Evolutionary conservation across 441 rosid genomes (phyloP).

Genomic region (Populus hybrid): DNA sequence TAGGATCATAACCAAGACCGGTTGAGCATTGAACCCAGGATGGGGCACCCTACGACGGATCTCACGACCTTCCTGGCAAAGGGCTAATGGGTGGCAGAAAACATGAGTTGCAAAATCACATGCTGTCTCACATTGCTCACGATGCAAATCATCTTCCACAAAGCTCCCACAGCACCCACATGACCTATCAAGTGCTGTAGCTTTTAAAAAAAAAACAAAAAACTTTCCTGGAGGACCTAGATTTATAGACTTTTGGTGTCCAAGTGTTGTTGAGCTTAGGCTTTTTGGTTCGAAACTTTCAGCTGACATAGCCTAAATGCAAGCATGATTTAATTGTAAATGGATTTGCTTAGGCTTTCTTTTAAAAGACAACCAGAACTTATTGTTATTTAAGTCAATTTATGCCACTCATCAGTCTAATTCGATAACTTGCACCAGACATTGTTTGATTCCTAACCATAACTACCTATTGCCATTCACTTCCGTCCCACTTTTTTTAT

Average conservation of each 20-base stretch:
- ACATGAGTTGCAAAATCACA: slow-evolving; percentile 79
- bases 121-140: slow-evolving; percentile 70
- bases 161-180: slow-evolving; percentile 84
- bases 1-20: slow-evolving; percentile 69
- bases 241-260: neutral
- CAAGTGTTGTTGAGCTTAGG: neutral
- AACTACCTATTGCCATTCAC: neutral
- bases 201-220: too few relatives aligned
- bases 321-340: neutral
- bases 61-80: slow-evolving; percentile 98
- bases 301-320: neutral
- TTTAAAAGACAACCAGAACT: neutral
- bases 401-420: neutral
- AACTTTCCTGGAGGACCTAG: neutral
- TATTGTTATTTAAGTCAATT: neutral
- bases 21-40: slow-evolving; percentile 79
- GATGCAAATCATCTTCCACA: slow-evolving; percentile 68
- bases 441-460: neutral
- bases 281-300: neutral
- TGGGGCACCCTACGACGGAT: slow-evolving; percentile 80
- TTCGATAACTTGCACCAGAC: neutral
- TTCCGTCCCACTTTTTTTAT: neutral
- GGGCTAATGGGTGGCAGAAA: slow-evolving; percentile 80
- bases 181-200: slow-evolving; percentile 47
- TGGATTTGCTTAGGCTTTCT: neutral